Base-by-base conservation (phyloP, 495 filamentous ascomycete species). In the Aspergillus kassunensis region DNA sequence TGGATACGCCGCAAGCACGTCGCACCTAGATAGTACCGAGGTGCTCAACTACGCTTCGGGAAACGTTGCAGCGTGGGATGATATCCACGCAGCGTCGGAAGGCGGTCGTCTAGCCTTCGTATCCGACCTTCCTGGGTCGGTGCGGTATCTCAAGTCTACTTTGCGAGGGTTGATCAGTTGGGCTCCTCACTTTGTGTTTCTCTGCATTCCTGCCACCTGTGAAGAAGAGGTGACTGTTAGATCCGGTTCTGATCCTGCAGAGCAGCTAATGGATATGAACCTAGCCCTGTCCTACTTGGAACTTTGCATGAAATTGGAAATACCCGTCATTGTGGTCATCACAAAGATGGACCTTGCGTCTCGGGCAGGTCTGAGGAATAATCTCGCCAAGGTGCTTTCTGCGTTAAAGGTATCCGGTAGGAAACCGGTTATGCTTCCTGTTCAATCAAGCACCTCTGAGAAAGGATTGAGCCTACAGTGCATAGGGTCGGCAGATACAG, bases 271-370 rank as follows among this genome's bases (percentile, higher is more conserved):
- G 8, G 77, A 82, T 34, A 80, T 87, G 42, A 86, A 91, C 53
- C 68, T 91, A 23, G 88, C 84, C 15, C 77, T 84, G 57, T 84
- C 88, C 0, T 89, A 97, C 65, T 75, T 98, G n/a, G 82, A 90
- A 19, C 78, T 98, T 10, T 96, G 91, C 65, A 71, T 95, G 16
- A 86, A 88, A 46, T 67, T 98, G 15, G 77, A 81, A 7, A 68
- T 91, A 19, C 87, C 90, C 0, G 67, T 95, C 41, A 74, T 88
- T 7, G 80, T 97, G 4, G 79, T 90, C 7, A 87, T 98, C 41
- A 97, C 93, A 0, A 98, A 97, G 61, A 74, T 92, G 39, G 93
- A 98, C 60, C 67, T 96, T 48, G 91, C 91, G 15, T 88, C 85
- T 11, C 89, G 84, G 46, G 61, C 68, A 1, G 80, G 82, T 19